A percentile compares a stretch with the other conserved stretches of the same genome.
Evolutionary conservation across 192 early-diverging fungal genomes (phyloP).

Genomic region (Backusella parvicylindrica): DNA sequence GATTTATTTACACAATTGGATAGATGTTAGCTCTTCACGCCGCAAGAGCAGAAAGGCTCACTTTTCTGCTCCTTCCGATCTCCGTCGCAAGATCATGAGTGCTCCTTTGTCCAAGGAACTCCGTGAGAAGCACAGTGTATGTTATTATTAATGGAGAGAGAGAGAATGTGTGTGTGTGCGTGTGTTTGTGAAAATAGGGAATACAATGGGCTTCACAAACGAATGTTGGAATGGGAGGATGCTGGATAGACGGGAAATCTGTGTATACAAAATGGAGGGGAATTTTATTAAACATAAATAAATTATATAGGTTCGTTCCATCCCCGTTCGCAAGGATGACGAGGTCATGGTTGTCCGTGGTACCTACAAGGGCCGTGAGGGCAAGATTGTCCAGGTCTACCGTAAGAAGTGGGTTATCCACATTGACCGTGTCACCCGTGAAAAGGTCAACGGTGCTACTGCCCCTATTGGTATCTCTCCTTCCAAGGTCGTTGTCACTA

Average conservation of each 20-base stretch:
- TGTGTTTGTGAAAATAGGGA: background rate
- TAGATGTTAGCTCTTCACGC: conserved; percentile 87
- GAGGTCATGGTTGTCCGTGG: conserved; percentile 97
- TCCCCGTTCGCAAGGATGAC: conserved; percentile 98
- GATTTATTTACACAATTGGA: background rate
- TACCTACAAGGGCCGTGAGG: conserved; percentile 94
- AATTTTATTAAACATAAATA: background rate
- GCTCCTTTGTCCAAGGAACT: conserved; percentile 98
- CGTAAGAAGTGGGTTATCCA: conserved; percentile 99
- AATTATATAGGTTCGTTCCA: conserved; percentile 71
- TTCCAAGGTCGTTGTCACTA: conserved; percentile 97
- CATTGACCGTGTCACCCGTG: conserved; percentile 94
- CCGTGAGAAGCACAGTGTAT: conserved; percentile 92
- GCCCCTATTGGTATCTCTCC: conserved; percentile 95
- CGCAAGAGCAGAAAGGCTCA: conserved; percentile 98
- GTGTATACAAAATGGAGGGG: background rate
- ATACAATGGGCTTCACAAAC: background rate
- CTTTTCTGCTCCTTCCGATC: conserved; percentile 94
- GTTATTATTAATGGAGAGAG: conserved; percentile 11
- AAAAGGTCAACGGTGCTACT: conserved; percentile 96
- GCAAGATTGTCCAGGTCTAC: conserved; percentile 96
- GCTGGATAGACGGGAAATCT: background rate
- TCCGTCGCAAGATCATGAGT: conserved; percentile 96
- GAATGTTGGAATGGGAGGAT: background rate
- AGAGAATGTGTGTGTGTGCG: background rate